Evolutionary conservation across 495 filamentous ascomycete species (phyloP).

Genomic region (Cladorrhinum samala): DNA sequence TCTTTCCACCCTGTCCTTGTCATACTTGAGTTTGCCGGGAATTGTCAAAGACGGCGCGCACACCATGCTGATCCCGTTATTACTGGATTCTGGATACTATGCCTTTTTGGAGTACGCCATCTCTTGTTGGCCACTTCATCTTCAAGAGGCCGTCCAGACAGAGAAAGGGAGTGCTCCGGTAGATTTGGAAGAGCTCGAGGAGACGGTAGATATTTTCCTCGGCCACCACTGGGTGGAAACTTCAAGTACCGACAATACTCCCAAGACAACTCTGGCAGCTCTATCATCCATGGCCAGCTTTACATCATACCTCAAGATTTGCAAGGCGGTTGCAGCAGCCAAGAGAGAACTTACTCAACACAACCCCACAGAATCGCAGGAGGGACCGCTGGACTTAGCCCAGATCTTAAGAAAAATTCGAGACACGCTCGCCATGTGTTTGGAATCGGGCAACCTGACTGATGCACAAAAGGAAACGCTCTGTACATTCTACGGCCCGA

Average conservation of each 20-base stretch:
- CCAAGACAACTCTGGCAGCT: not conserved
- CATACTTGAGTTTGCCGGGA: not conserved
- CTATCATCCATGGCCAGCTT: not conserved
- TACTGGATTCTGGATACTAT: not conserved
- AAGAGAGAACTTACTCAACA: not conserved
- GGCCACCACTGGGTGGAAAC: not conserved
- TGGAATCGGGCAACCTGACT: not conserved
- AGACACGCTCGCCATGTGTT: not conserved
- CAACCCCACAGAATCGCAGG: not conserved
- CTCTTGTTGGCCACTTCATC: not conserved
- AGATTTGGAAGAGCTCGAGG: not conserved
- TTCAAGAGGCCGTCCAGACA: not conserved
- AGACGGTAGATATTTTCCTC: not conserved
- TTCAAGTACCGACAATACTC: not conserved
- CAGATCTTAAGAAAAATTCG: not conserved
- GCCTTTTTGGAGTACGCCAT: not conserved
- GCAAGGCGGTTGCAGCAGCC: not conserved
- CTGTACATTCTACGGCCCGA: constrained; percentile 28
- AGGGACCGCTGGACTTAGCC: not conserved
- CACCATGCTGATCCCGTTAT: not conserved
- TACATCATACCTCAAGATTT: not conserved
- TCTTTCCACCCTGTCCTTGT: not conserved
- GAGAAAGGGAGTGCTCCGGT: not conserved
- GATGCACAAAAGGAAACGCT: constrained; percentile 2
- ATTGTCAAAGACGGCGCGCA: not conserved